Base-by-base conservation (phyloP, 768 basidiomycete species). In the Trametes cinnabarina region DNA sequence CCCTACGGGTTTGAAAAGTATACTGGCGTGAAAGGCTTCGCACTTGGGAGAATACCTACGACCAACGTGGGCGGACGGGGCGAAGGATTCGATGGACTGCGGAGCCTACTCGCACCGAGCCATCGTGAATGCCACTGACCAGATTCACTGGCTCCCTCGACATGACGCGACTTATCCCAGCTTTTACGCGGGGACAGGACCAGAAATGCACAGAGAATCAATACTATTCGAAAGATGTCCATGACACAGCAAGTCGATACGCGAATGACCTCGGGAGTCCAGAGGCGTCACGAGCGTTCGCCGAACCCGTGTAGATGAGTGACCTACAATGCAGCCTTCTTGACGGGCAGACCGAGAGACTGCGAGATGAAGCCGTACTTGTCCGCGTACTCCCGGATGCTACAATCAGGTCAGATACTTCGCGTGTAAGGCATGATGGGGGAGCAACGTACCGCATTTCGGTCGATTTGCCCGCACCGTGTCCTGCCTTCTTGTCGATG, bases 401-500 rank as follows among this genome's bases (percentile, higher is more conserved):
- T 90, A 70, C n/a, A 56, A 66, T 70, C 1, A 55, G 66, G 23
- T n/a, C n/a, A n/a, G 19, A 6, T 4, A 4, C 25, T 43, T 46
- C 40, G 20, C 4, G 8, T 14, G 19, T 25, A 37, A 25, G 9
- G 23, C 44, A 26, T 44, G 9, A 14, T 8, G 23, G 1, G 22
- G 11, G 15, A 47, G 20, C 17, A 58, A 54, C 46, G 44, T 65
- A 83, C 87, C 82, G 80, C 73, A 87, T 82, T 65, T 82, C 83
- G 22, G 86, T 91, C 14, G 83, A 82, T 72, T 90, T 92, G 7
- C 92, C 91, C 3, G 85, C 85, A 3, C 90, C 91, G 63, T 92
- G 90, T 1, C 90, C 90, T 2, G 87, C 82, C 68, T 90, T 90
- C 72, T 84, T 84, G 66, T 92, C 89, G 25, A 93, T 83, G 20